Conservation (phyloP, 768 basidiomycete genomes). For the Termitomyces sp. region DNA sequence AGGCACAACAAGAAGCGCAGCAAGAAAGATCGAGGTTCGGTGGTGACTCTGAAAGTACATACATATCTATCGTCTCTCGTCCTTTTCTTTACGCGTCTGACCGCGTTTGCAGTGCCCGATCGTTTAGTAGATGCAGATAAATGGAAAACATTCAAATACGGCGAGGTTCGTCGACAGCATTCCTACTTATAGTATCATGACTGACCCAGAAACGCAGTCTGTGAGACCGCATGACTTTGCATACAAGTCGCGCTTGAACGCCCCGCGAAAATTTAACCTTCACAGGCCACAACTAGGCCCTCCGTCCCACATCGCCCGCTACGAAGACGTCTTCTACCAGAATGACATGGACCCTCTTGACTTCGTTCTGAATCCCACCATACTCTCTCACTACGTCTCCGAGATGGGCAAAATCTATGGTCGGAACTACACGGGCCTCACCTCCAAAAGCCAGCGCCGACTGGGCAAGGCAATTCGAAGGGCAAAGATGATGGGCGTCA, state of each 20-base stretch:
- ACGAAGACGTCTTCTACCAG: slow-evolving; percentile 65
- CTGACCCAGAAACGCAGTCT: slow-evolving; percentile 8
- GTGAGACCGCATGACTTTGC: slow-evolving; percentile 22
- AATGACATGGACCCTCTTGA: slow-evolving; percentile 69
- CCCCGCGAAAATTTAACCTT: slow-evolving; percentile 7
- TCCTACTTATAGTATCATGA: background rate
- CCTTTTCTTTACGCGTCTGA: background rate
- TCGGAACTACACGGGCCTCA: slow-evolving; percentile 67
- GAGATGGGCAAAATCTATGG: slow-evolving; percentile 77
- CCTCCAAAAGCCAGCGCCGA: slow-evolving; percentile 71
- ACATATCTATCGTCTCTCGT: background rate
- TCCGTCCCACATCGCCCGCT: slow-evolving; percentile 42
- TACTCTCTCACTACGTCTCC: slow-evolving; percentile 56
- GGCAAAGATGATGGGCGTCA: slow-evolving; percentile 87
- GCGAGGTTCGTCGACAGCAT: slow-evolving; percentile 14
- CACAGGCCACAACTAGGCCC: slow-evolving; percentile 50
- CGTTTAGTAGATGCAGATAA: background rate
- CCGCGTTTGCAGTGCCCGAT: background rate
- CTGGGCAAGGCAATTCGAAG: slow-evolving; percentile 83
- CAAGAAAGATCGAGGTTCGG: background rate
- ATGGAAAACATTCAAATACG: slow-evolving; percentile 17
- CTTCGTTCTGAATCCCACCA: slow-evolving; percentile 52
- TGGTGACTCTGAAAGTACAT: background rate
- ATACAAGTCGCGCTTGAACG: slow-evolving; percentile 22
- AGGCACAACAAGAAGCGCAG: background rate